Conservation (phyloP, 2,329 filamentous ascomycete genomes). For the Beauveria asiatica region DNA sequence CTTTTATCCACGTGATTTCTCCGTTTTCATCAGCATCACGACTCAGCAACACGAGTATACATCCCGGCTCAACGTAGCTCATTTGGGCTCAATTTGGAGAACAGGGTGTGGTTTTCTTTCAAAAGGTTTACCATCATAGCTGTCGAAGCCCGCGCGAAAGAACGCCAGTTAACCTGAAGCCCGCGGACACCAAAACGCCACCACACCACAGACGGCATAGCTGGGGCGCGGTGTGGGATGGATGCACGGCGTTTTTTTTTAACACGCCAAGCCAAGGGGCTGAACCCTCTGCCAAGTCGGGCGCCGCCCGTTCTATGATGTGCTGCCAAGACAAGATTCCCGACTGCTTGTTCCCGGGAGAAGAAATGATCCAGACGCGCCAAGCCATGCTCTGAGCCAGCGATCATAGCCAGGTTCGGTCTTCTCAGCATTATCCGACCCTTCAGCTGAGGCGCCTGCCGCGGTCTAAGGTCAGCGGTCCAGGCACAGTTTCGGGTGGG, state of each 20-base stretch:
- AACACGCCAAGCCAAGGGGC: neutral
- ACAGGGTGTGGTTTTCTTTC: neutral
- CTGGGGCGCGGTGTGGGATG: neutral
- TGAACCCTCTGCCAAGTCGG: neutral
- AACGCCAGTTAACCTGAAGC: neutral
- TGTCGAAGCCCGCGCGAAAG: no score
- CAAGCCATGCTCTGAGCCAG: neutral
- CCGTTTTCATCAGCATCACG: neutral
- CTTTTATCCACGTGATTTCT: neutral
- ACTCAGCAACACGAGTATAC: neutral
- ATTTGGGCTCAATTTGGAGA: no score
- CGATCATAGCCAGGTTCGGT: neutral
- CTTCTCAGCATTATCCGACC: no score
- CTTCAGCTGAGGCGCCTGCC: no score
- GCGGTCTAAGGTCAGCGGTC: no score
- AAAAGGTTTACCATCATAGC: neutral
- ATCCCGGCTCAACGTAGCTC: neutral
- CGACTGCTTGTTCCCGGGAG: neutral
- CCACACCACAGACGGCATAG: neutral
- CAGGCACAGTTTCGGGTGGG: no score
- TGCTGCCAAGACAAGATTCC: conserved; percentile 6
- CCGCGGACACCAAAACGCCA: neutral
- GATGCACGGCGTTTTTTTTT: neutral
- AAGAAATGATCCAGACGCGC: neutral
- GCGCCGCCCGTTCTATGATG: neutral